Percentiles rank a stretch among this genome's conserved stretches.
Conservation (phyloP, 768 basidiomycete genomes). For the Lyophyllum semitale region DNA sequence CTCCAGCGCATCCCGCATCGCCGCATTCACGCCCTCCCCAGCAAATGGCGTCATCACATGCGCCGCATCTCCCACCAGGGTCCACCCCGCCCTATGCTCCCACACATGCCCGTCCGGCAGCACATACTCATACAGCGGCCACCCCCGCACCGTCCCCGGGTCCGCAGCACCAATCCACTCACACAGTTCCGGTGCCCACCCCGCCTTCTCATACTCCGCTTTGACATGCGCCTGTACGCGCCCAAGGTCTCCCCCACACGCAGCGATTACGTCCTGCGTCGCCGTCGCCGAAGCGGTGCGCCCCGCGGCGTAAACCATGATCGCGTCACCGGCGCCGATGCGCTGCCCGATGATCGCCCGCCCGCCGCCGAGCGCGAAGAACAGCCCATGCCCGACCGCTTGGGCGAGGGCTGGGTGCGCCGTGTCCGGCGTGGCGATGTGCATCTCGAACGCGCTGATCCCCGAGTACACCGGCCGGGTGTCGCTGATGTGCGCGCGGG, state of each 20-base stretch:
- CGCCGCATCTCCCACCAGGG: slow-evolving; percentile 26
- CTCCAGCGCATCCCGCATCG: slow-evolving; percentile 23
- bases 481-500: slow-evolving; percentile 31
- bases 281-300: neutral
- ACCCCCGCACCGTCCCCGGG: slow-evolving; percentile 7
- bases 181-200: slow-evolving; percentile 8
- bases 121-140: slow-evolving; percentile 15
- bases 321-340: slow-evolving; percentile 8
- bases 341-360: slow-evolving; percentile 9
- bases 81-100: slow-evolving; percentile 13
- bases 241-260: slow-evolving; percentile 4
- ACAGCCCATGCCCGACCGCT: slow-evolving; percentile 29
- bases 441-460: slow-evolving; percentile 19
- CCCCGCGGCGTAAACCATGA: slow-evolving; percentile 12
- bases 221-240: neutral
- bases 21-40: slow-evolving; percentile 24
- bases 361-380: slow-evolving; percentile 17
- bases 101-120: slow-evolving; percentile 15
- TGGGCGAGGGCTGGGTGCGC: slow-evolving; percentile 22
- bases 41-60: slow-evolving; percentile 27
- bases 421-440: slow-evolving; percentile 11
- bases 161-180: slow-evolving; percentile 10
- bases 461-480: slow-evolving; percentile 34
- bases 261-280: slow-evolving; percentile 2
- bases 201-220: slow-evolving; percentile 6